Percentiles rank a stretch among this genome's conserved stretches.
Conservation (phyloP, 2,329 filamentous ascomycete genomes). For the Fusarium euwallaceae region DNA sequence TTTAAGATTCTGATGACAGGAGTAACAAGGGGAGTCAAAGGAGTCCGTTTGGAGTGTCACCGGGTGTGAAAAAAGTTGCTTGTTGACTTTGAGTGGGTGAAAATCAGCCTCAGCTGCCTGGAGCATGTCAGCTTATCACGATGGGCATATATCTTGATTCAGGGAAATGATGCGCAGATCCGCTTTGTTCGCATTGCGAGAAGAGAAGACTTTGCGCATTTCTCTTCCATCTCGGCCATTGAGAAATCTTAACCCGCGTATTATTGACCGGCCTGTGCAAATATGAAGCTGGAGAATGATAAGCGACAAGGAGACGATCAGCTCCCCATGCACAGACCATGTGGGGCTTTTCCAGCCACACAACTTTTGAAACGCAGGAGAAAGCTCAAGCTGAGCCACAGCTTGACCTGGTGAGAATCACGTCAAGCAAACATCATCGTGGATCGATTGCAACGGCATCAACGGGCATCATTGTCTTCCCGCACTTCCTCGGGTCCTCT, state of each 20-base stretch:
- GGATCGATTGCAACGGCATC: constrained; percentile 9
- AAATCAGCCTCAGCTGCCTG: neutral
- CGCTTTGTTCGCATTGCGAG: neutral
- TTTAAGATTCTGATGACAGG: constrained; percentile 13
- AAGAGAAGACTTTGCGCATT: neutral
- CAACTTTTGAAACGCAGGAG: neutral
- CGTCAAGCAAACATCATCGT: constrained; percentile 37
- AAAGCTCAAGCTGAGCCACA: constrained; percentile 19
- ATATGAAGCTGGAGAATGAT: constrained; percentile 6
- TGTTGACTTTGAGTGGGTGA: neutral
- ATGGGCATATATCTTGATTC: neutral
- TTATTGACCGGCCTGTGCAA: constrained; percentile 1
- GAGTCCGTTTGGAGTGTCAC: constrained; percentile 26
- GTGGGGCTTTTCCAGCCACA: constrained; percentile 14
- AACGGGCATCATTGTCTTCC: neutral
- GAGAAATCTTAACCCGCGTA: neutral
- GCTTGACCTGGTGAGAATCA: constrained; percentile 25
- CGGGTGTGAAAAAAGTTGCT: constrained; percentile 15
- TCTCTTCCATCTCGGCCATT: neutral
- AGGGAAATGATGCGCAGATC: neutral
- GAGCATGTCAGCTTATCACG: neutral
- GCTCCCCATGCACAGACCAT: constrained; percentile 3
- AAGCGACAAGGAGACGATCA: neutral
- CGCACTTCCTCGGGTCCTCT: neutral
- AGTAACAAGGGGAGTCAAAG: constrained; percentile 18